Evolutionary conservation across 2,329 filamentous ascomycete species (phyloP).

Genomic region (Nothophoma quercina): DNA sequence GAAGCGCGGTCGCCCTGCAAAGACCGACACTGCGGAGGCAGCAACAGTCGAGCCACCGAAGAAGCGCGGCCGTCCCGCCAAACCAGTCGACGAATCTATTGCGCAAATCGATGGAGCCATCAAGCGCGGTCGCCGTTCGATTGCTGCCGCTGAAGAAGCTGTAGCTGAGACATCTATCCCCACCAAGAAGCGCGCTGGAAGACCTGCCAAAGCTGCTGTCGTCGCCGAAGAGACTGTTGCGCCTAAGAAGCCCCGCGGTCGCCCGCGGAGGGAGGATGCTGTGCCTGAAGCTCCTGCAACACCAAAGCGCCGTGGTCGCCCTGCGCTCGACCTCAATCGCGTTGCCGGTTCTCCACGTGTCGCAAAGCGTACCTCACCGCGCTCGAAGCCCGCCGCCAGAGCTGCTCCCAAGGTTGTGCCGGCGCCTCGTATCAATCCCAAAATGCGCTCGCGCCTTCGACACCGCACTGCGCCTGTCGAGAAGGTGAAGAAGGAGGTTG

Average conservation of each 20-base stretch:
- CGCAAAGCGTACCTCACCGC: constrained; percentile 25
- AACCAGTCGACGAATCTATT: constrained; percentile 16
- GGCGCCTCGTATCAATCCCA: constrained; percentile 26
- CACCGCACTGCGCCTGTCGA: constrained; percentile 25
- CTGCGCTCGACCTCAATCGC: constrained; percentile 22
- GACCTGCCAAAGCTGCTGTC: constrained; percentile 10
- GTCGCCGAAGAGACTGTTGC: constrained; percentile 4
- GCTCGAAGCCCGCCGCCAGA: constrained; percentile 14
- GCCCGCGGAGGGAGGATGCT: constrained; percentile 21
- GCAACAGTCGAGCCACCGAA: constrained; percentile 20
- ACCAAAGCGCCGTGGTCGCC: constrained; percentile 23
- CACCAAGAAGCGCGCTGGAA: constrained; percentile 20
- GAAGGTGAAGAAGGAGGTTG: constrained; percentile 13
- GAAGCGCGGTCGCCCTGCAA: constrained; percentile 31
- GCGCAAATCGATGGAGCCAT: constrained; percentile 16
- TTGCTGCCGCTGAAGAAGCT: constrained; percentile 8
- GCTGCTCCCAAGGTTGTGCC: constrained; percentile 7
- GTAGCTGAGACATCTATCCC: constrained; percentile 6
- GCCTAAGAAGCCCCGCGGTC: constrained; percentile 27
- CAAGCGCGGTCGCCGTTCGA: constrained; percentile 25
- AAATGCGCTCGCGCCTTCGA: constrained; percentile 30
- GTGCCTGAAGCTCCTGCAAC: constrained; percentile 2
- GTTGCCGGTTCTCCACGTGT: constrained; percentile 33
- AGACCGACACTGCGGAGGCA: constrained; percentile 1
- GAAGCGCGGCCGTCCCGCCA: constrained; percentile 34